Evolutionary conservation across 352 stramenopile species (phyloP), one percentile per base, ranked within the genome.

Genomic region (Halophytophthora polymorphica): DNA sequence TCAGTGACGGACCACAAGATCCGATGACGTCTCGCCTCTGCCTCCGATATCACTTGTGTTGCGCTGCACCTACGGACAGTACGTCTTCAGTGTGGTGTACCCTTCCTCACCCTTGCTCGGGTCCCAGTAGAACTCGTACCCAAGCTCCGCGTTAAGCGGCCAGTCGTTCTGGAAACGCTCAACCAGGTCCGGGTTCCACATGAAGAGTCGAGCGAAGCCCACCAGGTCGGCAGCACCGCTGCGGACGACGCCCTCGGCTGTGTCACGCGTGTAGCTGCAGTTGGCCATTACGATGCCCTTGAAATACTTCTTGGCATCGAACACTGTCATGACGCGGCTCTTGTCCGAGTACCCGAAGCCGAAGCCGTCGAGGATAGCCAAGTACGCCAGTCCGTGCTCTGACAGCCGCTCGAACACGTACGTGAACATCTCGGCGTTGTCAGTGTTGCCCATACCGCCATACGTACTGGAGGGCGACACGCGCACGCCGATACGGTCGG

Each of bases 151-250:
- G 21, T 57, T 57, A 5, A 57, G 22, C 31, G 50, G 40, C 48
- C 37, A 55, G 48, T 55, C 48, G 48, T 63, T 50, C 40, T 50
- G 35, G 37, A 63, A 53, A 3, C 56, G 56, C 37, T 68, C 53
- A 2, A 48, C 53, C 31, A 74, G 37, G 46, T 76, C 64, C 36
- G 66, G 66, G 40, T 66, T 76, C 21, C 36, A 42, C 22, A 69
- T 66, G 47, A 64, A 77, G 34, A 40, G 46, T n/a, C 57, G 53
- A 18, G 63, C 59, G 38, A 73, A 78, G 23, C 40, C 53, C 12
- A 78, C 50, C 15, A 58, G 42, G 41, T 78, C 62, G 6, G 52
- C 46, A 8, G 33, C 12, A n/a, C 58, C 62, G 15, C 38, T 53
- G 19, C 35, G 21, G n/a, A n/a, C n/a, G n/a, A n/a, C n/a, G n/a